Conservation (phyloP, 345 rosid species). For the Euclidium syriacum region DNA sequence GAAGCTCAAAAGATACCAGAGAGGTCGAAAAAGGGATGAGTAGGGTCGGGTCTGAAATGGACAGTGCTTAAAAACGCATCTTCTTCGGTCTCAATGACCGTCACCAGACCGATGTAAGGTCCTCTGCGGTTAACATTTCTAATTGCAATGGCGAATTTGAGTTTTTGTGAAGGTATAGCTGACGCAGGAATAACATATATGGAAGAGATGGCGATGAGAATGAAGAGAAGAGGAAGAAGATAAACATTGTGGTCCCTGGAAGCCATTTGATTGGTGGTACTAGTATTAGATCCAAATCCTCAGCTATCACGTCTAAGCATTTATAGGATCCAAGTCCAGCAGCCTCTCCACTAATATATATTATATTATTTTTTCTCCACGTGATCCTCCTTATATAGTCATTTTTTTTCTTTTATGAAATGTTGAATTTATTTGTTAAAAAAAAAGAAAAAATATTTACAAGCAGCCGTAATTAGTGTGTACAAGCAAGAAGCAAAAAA, state of each 20-base stretch:
- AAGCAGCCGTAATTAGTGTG: too few species aligned
- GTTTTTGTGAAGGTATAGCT: slow-evolving; percentile 8
- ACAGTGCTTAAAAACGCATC: slow-evolving; percentile 32
- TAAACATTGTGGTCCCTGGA: not conserved
- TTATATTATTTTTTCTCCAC: too few species aligned
- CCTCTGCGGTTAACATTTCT: slow-evolving; percentile 37
- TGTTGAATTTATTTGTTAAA: too few species aligned
- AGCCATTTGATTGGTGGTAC: slow-evolving; percentile 15
- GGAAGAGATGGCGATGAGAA: not conserved
- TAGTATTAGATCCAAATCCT: not conserved
- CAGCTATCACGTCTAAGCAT: not conserved
- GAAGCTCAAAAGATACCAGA: slow-evolving; percentile 30
- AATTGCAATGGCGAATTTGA: slow-evolving; percentile 10
- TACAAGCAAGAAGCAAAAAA: too few species aligned
- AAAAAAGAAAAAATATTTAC: too few species aligned
- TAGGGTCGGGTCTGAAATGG: slow-evolving; percentile 31
- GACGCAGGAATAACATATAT: slow-evolving; percentile 8
- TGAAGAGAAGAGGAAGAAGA: slow-evolving; percentile 3
- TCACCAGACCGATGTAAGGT: slow-evolving; percentile 43
- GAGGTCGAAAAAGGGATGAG: slow-evolving; percentile 40
- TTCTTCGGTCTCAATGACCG: slow-evolving; percentile 43
- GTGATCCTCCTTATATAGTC: too few species aligned
- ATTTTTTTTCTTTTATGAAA: too few species aligned
- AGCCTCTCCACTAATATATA: too few species aligned
- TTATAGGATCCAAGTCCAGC: not conserved